A percentile compares a stretch with the other conserved stretches of the same genome.
These are phyloP conservation scores for Ascodesmis nigricans DNA, from an alignment of 495 filamentous ascomycete species.

Conservation along the genomic window DNA sequence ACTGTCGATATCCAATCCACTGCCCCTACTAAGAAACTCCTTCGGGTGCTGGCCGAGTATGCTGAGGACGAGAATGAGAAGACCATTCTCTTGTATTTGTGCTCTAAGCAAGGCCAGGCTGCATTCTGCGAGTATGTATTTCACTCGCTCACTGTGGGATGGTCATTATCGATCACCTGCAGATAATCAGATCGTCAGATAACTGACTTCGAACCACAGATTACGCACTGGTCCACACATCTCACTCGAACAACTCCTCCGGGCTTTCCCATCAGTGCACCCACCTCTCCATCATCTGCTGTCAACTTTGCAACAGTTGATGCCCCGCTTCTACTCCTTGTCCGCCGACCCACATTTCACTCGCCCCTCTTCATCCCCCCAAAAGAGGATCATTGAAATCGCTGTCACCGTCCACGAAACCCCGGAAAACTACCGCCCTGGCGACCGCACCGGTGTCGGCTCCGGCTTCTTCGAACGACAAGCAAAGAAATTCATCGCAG, in stretches of 20 bases:
- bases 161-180: no score
- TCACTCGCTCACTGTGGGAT: no score
- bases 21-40: slow-evolving; percentile 67
- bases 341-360: slow-evolving; percentile 87
- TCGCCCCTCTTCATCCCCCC: slow-evolving; percentile 41
- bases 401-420: slow-evolving; percentile 86
- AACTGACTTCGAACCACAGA: slow-evolving; percentile 9
- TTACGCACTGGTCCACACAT: slow-evolving; percentile 76
- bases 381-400: slow-evolving; percentile 73
- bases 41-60: slow-evolving; percentile 73
- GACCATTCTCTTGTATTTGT: slow-evolving; percentile 66
- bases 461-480: slow-evolving; percentile 73
- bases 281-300: slow-evolving; percentile 66
- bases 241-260: slow-evolving; percentile 59
- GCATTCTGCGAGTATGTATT: slow-evolving; percentile 55
- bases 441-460: slow-evolving; percentile 44
- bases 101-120: slow-evolving; percentile 75
- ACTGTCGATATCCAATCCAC: slow-evolving; percentile 84
- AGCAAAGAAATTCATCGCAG: slow-evolving; percentile 43
- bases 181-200: slow-evolving; percentile 23
- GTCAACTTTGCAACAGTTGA: slow-evolving; percentile 58
- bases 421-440: slow-evolving; percentile 43
- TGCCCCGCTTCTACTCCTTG: slow-evolving; percentile 95
- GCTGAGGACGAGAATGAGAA: slow-evolving; percentile 58
- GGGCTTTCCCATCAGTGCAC: slow-evolving; percentile 77